A percentile compares a stretch with the other conserved stretches of the same genome.
Conservation (phyloP, 1,139 yeast genomes). For the Sugiyamaella xylanicola region DNA sequence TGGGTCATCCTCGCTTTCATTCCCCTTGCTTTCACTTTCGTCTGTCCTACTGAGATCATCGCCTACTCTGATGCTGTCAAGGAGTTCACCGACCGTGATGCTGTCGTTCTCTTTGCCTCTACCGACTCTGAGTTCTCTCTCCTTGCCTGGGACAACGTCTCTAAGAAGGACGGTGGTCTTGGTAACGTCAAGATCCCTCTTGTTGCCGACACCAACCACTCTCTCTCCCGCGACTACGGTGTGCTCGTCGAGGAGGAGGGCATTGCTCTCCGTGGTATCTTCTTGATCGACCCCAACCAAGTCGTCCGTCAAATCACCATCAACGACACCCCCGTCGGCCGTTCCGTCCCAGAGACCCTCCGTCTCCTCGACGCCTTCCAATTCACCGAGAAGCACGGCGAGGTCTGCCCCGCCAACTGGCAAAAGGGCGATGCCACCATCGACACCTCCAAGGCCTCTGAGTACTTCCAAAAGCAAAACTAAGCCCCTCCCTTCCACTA, state of each 20-base stretch:
- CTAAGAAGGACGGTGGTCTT: constrained; percentile 97
- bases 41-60: constrained; percentile 98
- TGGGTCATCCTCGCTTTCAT: constrained; percentile 96
- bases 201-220: constrained; percentile 95
- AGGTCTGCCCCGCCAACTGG: constrained; percentile 99
- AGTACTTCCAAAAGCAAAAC: constrained; percentile 55
- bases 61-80: constrained; percentile 95
- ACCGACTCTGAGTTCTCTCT: constrained; percentile 97
- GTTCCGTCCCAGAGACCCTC: constrained; percentile 95
- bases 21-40: constrained; percentile 98
- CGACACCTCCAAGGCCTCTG: constrained; percentile 78
- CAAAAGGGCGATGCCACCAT: constrained; percentile 95
- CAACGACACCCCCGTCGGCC: constrained; percentile 98
- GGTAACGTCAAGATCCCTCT: constrained; percentile 94
- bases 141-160: constrained; percentile 96
- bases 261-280: constrained; percentile 95
- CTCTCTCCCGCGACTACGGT: constrained; percentile 93
- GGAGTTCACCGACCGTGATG: constrained; percentile 84
- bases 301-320: constrained; percentile 91
- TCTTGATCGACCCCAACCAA: constrained; percentile 96
- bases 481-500: constrained; percentile 8
- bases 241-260: constrained; percentile 95
- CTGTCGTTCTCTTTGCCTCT: constrained; percentile 91
- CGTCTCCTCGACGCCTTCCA: constrained; percentile 99
- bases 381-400: constrained; percentile 97